Evolutionary conservation across 2,329 filamentous ascomycete species (phyloP).

Genomic region (Botrytis porri): DNA sequence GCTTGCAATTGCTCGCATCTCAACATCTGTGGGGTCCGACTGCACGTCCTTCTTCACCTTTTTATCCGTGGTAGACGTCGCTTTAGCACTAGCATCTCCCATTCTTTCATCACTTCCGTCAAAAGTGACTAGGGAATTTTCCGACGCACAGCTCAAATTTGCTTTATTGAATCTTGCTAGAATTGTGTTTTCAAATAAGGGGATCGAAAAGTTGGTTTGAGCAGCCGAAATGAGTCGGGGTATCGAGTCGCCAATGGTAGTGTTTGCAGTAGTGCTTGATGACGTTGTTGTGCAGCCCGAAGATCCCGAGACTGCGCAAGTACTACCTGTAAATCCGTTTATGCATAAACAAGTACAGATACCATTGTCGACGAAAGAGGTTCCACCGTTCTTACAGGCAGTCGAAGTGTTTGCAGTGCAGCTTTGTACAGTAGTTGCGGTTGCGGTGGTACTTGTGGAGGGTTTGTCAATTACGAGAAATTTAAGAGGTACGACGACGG

Average conservation of each 20-base stretch:
- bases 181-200: conserved; percentile 66
- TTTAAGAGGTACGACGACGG: conserved; percentile 73
- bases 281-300: conserved; percentile 55
- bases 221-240: conserved; percentile 68
- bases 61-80: not conserved
- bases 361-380: conserved; percentile 64
- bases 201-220: conserved; percentile 68
- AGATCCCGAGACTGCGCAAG: conserved; percentile 52
- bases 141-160: conserved; percentile 74
- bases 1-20: not conserved
- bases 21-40: not conserved
- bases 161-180: conserved; percentile 72
- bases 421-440: conserved; percentile 22
- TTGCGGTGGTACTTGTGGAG: conserved; percentile 30
- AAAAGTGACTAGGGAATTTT: conserved; percentile 88
- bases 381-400: conserved; percentile 67
- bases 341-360: conserved; percentile 84
- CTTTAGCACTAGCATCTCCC: conserved; percentile 26
- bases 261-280: conserved; percentile 50
- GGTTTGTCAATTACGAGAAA: conserved; percentile 59
- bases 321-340: conserved; percentile 74
- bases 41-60: not conserved
- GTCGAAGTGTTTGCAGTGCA: conserved; percentile 66
- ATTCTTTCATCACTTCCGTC: conserved; percentile 47
- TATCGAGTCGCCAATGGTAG: conserved; percentile 77